These are phyloP conservation scores for Mycena latifolia DNA, from an alignment of 768 basidiomycete species.

Conservation along the genomic window DNA sequence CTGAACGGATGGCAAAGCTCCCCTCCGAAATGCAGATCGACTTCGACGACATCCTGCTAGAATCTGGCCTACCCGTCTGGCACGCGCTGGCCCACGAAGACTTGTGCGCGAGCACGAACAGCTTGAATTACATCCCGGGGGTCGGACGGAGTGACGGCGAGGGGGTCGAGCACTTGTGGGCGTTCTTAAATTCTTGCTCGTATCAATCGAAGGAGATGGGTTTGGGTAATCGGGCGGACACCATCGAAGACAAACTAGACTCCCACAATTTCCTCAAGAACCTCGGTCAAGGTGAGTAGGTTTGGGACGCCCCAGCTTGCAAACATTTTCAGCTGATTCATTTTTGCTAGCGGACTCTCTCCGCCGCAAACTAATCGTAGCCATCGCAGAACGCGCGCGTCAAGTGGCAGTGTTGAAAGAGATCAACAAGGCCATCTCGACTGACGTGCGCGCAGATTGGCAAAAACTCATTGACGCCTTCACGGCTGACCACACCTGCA, in stretches of 20 bases:
- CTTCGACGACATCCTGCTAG: neutral
- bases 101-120: conserved; percentile 22
- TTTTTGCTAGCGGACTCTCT: neutral
- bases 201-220: conserved; percentile 47
- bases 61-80: conserved; percentile 30
- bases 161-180: conserved; percentile 44
- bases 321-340: no score
- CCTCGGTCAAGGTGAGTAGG: conserved; percentile 7
- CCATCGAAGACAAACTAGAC: conserved; percentile 43
- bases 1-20: neutral
- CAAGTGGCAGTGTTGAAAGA: conserved; percentile 15
- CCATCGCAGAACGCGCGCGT: conserved; percentile 16
- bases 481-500: neutral
- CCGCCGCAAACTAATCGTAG: conserved; percentile 20
- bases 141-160: conserved; percentile 26
- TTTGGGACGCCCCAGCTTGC: no score
- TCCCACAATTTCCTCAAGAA: conserved; percentile 35
- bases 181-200: conserved; percentile 37
- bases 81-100: conserved; percentile 32
- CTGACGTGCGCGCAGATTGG: neutral
- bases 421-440: neutral
- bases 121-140: conserved; percentile 29
- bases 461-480: neutral
- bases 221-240: conserved; percentile 38
- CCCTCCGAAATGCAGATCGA: neutral